Conservation (phyloP, 768 basidiomycete species). For the Crassisporium funariophilum region DNA sequence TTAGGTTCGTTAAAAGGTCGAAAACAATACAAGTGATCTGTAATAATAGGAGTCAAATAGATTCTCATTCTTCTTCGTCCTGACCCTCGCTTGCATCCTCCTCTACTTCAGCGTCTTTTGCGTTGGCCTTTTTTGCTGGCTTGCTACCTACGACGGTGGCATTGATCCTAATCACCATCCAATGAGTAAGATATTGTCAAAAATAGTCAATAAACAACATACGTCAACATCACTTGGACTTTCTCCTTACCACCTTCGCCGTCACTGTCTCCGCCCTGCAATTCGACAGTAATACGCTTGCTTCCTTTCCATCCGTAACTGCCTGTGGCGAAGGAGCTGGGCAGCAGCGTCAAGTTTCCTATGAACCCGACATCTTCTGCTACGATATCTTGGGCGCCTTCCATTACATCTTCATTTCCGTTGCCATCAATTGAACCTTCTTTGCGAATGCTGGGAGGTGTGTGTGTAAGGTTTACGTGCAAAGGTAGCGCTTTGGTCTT, state of each 20-base stretch:
- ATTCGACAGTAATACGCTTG: slow-evolving; percentile 66
- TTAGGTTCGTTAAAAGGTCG: too few relatives aligned
- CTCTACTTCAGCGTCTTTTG: too few relatives aligned
- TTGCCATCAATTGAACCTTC: slow-evolving; percentile 7
- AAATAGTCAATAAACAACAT: slow-evolving; percentile 30
- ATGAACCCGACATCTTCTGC: slow-evolving; percentile 62
- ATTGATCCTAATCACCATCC: slow-evolving; percentile 59
- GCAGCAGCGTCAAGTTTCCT: slow-evolving; percentile 53
- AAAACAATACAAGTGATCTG: too few relatives aligned
- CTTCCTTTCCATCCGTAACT: slow-evolving; percentile 87
- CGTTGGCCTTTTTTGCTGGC: slow-evolving; percentile 13
- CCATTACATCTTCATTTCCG: slow-evolving; percentile 16
- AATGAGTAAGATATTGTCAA: not conserved
- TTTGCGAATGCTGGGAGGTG: slow-evolving; percentile 45
- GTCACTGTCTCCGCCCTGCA: slow-evolving; percentile 51
- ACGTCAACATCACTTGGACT: slow-evolving; percentile 77
- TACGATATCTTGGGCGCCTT: slow-evolving; percentile 36
- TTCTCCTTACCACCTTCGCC: slow-evolving; percentile 54
- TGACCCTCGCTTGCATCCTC: too few relatives aligned
- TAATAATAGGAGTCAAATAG: too few relatives aligned
- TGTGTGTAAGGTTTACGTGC: slow-evolving; percentile 68
- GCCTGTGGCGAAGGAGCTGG: slow-evolving; percentile 68
- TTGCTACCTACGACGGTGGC: slow-evolving; percentile 34
- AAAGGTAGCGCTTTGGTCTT: slow-evolving; percentile 69
- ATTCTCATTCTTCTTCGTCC: too few relatives aligned